These are phyloP conservation scores for Aeminium ludgeri DNA, from an alignment of 495 filamentous ascomycete species.

Conservation along the genomic window DNA sequence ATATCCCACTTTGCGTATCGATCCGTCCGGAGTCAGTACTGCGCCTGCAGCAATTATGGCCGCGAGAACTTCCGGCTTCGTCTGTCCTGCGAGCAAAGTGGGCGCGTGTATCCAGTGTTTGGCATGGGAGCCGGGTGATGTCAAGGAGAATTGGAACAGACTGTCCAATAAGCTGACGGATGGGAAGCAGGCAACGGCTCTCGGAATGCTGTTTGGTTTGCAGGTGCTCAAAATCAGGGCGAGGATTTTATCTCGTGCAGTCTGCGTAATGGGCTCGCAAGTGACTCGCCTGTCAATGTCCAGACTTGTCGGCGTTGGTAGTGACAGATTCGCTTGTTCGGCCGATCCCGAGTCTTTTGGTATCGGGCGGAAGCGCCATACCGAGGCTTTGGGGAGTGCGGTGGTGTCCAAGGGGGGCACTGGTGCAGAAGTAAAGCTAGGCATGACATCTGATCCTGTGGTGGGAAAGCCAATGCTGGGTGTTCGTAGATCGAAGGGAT, in stretches of 20 bases:
- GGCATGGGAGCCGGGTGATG: conserved; percentile 30
- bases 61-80: conserved; percentile 38
- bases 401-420: conserved; percentile 12
- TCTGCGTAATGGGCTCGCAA: conserved; percentile 29
- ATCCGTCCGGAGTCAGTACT: conserved; percentile 34
- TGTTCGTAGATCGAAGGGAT: conserved; percentile 21
- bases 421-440: conserved; percentile 14
- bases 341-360: conserved; percentile 33
- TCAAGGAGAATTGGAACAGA: conserved; percentile 43
- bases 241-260: conserved; percentile 39
- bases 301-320: conserved; percentile 23
- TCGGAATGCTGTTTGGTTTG: conserved; percentile 28
- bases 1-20: conserved; percentile 44
- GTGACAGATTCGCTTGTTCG: conserved; percentile 38
- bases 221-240: conserved; percentile 39
- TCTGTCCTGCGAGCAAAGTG: conserved; percentile 31
- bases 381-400: conserved; percentile 27
- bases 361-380: conserved; percentile 39
- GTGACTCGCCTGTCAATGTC: conserved; percentile 21
- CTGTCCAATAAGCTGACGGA: conserved; percentile 40
- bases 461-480: conserved; percentile 15
- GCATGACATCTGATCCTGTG: conserved; percentile 14
- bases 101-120: conserved; percentile 42
- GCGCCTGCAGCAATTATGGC: conserved; percentile 39
- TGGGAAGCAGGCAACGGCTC: conserved; percentile 43